Conservation (phyloP, 306 rosid species). For the Vigna hirtella region DNA sequence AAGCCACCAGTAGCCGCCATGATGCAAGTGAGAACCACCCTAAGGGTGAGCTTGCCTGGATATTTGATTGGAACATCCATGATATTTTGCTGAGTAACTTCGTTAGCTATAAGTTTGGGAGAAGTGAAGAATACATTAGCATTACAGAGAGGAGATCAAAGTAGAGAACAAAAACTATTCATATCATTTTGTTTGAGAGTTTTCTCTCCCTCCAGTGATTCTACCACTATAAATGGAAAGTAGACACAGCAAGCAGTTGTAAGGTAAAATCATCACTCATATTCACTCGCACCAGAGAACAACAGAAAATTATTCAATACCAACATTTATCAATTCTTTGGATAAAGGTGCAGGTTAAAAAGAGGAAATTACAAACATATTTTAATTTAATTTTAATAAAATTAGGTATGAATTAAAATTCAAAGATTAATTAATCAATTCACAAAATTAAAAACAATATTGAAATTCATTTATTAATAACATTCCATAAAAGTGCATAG, state of each 20-base stretch:
- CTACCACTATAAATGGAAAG: background rate
- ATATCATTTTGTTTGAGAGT: background rate
- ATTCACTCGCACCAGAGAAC: background rate
- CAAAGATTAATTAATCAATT: no score
- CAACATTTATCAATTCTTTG: no score
- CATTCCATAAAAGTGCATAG: no score
- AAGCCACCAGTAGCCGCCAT: conserved; percentile 76
- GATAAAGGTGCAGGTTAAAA: no score
- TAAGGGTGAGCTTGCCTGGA: conserved; percentile 60
- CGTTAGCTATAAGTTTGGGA: background rate
- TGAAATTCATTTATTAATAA: no score
- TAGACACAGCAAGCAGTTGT: background rate
- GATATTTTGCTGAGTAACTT: background rate
- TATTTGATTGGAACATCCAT: conserved; percentile 45
- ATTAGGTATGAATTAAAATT: no score
- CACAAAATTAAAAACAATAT: no score
- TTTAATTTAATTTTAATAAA: no score
- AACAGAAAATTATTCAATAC: background rate
- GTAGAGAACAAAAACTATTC: background rate
- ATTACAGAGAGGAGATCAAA: background rate
- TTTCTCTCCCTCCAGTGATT: conserved; percentile 24
- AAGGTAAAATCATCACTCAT: background rate
- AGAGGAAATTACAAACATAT: no score
- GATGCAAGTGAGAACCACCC: conserved; percentile 62
- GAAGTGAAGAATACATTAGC: background rate